These are phyloP conservation scores for Pneumocystis jirovecii DNA, from an alignment of 1,139 yeast genomes.

Conservation along the genomic window DNA sequence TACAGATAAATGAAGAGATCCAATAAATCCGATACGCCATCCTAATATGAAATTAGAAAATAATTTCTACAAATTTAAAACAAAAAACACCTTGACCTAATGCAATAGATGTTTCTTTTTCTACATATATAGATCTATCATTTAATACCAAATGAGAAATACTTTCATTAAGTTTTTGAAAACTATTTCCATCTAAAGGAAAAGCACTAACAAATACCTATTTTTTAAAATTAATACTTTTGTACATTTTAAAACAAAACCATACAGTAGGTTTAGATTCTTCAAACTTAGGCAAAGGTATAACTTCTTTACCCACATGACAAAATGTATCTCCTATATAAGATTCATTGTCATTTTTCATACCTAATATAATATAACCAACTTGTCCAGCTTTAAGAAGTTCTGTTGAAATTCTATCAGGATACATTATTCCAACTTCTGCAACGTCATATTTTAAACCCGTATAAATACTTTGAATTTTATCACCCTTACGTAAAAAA, in stretches of 20 bases:
- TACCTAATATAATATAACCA: conserved; percentile 84
- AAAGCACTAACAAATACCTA: conserved; percentile 81
- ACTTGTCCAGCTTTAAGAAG: conserved; percentile 75
- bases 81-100: conserved; percentile 43
- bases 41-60: conserved; percentile 29
- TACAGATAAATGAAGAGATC: conserved; percentile 88
- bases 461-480: conserved; percentile 64
- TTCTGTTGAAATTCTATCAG: conserved; percentile 54
- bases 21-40: conserved; percentile 90
- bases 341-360: conserved; percentile 78
- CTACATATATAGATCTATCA: conserved; percentile 79
- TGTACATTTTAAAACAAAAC: background rate
- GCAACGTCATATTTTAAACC: conserved; percentile 65
- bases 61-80: background rate
- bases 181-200: conserved; percentile 89
- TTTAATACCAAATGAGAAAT: conserved; percentile 75
- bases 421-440: conserved; percentile 92
- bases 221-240: background rate
- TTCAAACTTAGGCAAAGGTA: conserved; percentile 84
- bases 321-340: conserved; percentile 82
- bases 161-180: conserved; percentile 77
- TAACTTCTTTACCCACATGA: conserved; percentile 51
- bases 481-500: conserved; percentile 52
- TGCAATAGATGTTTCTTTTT: conserved; percentile 85
- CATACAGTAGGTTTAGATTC: conserved; percentile 90